These are phyloP conservation scores for Dioszegia crocea DNA, from an alignment of 768 basidiomycete species.

Conservation along the genomic window DNA sequence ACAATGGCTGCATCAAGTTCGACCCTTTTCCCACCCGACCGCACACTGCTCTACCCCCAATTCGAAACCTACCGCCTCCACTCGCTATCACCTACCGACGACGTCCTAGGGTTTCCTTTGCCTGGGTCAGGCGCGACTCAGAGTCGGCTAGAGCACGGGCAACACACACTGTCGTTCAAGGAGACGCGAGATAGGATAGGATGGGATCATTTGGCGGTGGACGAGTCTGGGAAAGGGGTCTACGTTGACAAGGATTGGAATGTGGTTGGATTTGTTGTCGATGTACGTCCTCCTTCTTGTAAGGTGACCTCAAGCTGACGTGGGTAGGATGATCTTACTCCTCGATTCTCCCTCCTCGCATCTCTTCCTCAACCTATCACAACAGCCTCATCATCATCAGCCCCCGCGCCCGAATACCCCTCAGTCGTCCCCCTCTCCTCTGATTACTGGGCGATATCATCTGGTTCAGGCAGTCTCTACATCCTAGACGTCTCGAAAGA, in stretches of 20 bases:
- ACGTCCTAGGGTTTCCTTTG: slow-evolving; percentile 21
- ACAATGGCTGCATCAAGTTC: neutral
- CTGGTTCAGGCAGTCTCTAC: slow-evolving; percentile 33
- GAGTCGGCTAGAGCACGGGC: slow-evolving; percentile 21
- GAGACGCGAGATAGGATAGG: slow-evolving; percentile 36
- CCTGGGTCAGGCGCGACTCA: slow-evolving; percentile 38
- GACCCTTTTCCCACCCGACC: slow-evolving; percentile 30
- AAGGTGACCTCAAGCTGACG: neutral
- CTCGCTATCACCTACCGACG: slow-evolving; percentile 24
- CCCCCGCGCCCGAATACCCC: slow-evolving; percentile 31
- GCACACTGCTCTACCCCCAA: slow-evolving; percentile 36
- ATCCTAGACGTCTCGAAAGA: slow-evolving; percentile 21
- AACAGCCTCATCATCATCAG: slow-evolving; percentile 11
- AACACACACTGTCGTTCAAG: slow-evolving; percentile 30
- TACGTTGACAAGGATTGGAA: slow-evolving; percentile 43
- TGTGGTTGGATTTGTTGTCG: slow-evolving; percentile 28
- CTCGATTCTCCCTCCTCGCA: slow-evolving; percentile 23
- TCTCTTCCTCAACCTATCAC: slow-evolving; percentile 32
- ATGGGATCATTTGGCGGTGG: slow-evolving; percentile 39
- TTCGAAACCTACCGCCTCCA: slow-evolving; percentile 48
- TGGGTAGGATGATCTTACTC: slow-evolving; percentile 19
- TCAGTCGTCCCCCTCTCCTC: slow-evolving; percentile 16
- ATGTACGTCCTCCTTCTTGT: slow-evolving; percentile 18
- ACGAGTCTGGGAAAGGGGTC: slow-evolving; percentile 18
- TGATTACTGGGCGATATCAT: slow-evolving; percentile 25